Conservation (phyloP, 768 basidiomycete genomes). For the Suillus subaureus region DNA sequence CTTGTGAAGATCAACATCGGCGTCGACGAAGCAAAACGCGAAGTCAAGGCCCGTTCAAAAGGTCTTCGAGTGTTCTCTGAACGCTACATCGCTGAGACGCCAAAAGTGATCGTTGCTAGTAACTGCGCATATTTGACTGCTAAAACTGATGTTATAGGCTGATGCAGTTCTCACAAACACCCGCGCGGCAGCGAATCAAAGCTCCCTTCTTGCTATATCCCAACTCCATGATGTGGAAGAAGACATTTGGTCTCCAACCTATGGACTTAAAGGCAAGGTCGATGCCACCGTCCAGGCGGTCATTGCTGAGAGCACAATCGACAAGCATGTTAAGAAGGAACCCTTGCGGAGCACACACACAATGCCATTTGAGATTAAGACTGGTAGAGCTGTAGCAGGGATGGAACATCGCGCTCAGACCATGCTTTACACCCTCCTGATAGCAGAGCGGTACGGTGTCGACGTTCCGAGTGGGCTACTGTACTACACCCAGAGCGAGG, state of each 20-base stretch:
- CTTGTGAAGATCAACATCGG: conserved; percentile 60
- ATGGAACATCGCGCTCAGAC: conserved; percentile 98
- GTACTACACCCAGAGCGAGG: conserved; percentile 92
- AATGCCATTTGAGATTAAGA: conserved; percentile 95
- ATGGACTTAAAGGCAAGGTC: conserved; percentile 93
- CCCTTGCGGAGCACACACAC: conserved; percentile 27
- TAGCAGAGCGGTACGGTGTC: conserved; percentile 87
- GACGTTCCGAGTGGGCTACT: conserved; percentile 82
- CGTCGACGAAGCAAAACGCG: conserved; percentile 65
- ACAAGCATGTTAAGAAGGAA: conserved; percentile 20
- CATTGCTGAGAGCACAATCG: conserved; percentile 49
- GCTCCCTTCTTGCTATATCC: conserved; percentile 68
- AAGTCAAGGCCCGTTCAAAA: conserved; percentile 60
- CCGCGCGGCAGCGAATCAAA: conserved; percentile 49
- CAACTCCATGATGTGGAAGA: conserved; percentile 89
- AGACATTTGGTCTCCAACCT: conserved; percentile 95
- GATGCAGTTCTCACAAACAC: conserved; percentile 70
- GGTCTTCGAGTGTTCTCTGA: conserved; percentile 67
- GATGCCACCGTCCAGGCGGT: conserved; percentile 84
- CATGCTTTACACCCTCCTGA: conserved; percentile 91
- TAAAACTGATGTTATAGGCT: conserved; percentile 41
- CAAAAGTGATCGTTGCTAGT: conserved; percentile 52
- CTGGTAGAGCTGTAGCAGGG: conserved; percentile 72
- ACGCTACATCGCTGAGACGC: conserved; percentile 62
- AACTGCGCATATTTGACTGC: neutral